Conservation (phyloP, 2,329 filamentous ascomycete genomes). For the Rosellinia necatrix region DNA sequence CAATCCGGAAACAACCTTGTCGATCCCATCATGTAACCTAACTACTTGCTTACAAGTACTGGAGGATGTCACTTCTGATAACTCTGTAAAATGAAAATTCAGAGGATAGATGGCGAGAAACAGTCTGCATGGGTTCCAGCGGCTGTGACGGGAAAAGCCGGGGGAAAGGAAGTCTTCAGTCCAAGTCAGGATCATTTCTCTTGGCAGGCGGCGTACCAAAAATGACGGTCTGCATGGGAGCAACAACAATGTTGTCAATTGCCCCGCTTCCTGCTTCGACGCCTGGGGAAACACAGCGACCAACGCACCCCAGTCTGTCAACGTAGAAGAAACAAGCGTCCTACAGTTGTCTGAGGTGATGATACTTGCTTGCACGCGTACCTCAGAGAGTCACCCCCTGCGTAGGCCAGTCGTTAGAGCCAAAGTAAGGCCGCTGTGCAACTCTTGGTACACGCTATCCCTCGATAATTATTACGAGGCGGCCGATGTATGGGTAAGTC, state of each 20-base stretch:
- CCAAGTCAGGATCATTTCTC: too few species aligned
- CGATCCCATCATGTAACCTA: too few species aligned
- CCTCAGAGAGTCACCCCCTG: background rate
- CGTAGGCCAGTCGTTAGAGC: background rate
- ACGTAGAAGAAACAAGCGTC: too few species aligned
- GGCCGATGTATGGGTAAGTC: conserved; percentile 1
- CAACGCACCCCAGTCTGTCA: background rate
- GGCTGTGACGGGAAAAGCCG: background rate
- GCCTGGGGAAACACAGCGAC: background rate
- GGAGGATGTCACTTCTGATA: too few species aligned
- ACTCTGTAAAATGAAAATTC: too few species aligned
- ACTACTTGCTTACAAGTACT: too few species aligned
- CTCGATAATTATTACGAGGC: conserved; percentile 4
- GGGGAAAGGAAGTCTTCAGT: too few species aligned
- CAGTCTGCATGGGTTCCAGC: background rate
- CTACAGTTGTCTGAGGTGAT: conserved; percentile 2
- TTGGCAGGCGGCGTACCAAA: too few species aligned
- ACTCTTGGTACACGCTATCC: conserved; percentile 6
- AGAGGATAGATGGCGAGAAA: background rate
- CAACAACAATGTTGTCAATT: too few species aligned
- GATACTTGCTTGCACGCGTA: background rate
- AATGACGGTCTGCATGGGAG: too few species aligned
- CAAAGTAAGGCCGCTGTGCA: background rate
- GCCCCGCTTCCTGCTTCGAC: background rate
- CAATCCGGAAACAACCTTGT: background rate